Conservation (phyloP, 2,329 filamentous ascomycete genomes). For the Mollisiaceae sp. region DNA sequence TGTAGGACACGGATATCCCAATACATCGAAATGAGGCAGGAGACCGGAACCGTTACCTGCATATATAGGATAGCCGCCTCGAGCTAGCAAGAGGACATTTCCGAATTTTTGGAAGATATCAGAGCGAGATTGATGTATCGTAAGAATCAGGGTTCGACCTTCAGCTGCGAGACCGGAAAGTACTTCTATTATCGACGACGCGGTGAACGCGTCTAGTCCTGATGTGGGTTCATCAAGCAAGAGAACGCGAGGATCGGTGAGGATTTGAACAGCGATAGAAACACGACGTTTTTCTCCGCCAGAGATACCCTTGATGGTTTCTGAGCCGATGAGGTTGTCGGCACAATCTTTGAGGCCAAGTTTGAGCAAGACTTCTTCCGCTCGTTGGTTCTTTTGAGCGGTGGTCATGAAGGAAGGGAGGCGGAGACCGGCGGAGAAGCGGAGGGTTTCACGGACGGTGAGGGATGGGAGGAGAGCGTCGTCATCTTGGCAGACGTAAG, state of each 20-base stretch:
- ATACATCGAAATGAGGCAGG: slow-evolving; percentile 64
- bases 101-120: slow-evolving; percentile 75
- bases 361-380: slow-evolving; percentile 74
- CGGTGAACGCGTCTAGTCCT: slow-evolving; percentile 78
- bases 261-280: slow-evolving; percentile 77
- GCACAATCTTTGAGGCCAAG: slow-evolving; percentile 81
- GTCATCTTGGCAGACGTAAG: slow-evolving; percentile 80
- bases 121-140: slow-evolving; percentile 77
- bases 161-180: slow-evolving; percentile 72
- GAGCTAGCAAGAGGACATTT: slow-evolving; percentile 71
- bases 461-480: slow-evolving; percentile 75
- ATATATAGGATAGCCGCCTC: slow-evolving; percentile 72
- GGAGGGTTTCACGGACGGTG: slow-evolving; percentile 76
- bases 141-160: slow-evolving; percentile 76
- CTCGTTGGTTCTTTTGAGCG: slow-evolving; percentile 68
- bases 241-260: slow-evolving; percentile 75
- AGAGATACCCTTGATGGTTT: slow-evolving; percentile 77
- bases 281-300: slow-evolving; percentile 81
- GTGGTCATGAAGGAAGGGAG: slow-evolving; percentile 73
- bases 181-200: slow-evolving; percentile 77
- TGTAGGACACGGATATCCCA: slow-evolving; percentile 68
- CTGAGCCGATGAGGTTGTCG: slow-evolving; percentile 74
- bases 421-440: slow-evolving; percentile 72
- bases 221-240: slow-evolving; percentile 79
- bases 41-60: slow-evolving; percentile 67